phyloP scores from a whole-genome alignment of 148 eudicot species.

The Rhododendron henanense region DNA sequence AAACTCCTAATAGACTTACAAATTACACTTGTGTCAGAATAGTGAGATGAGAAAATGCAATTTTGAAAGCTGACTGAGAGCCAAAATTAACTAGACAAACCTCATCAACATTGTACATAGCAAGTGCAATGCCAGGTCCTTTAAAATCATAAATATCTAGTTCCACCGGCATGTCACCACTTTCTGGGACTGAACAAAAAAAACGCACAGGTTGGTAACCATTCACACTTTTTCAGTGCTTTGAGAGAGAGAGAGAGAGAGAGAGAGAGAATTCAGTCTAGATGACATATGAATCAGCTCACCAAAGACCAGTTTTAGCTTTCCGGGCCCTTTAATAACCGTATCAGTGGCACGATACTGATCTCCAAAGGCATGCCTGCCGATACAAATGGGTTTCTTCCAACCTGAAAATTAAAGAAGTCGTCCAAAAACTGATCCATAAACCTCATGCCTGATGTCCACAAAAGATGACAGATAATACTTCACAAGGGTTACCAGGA shows the following conservation, averaged over 20 bases:
- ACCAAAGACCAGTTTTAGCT: conserved; percentile 77
- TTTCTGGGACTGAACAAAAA: conserved; percentile 45
- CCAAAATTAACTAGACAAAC: conserved; percentile 22
- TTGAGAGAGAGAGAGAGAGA: neutral
- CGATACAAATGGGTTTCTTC: conserved; percentile 70
- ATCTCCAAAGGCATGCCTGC: conserved; percentile 82
- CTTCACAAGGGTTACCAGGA: conserved; percentile 36
- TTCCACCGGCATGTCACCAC: conserved; percentile 52
- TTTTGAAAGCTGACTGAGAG: neutral
- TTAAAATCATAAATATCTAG: conserved; percentile 64
- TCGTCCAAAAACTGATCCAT: neutral
- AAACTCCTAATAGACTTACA: conserved; percentile 65
- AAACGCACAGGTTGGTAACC: neutral
- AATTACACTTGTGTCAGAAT: conserved; percentile 13
- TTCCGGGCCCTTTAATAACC: conserved; percentile 60
- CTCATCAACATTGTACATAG: conserved; percentile 82
- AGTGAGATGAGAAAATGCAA: conserved; percentile 5
- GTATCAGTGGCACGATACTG: conserved; percentile 76
- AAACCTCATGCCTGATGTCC: neutral
- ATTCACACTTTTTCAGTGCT: neutral
- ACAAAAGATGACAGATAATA: neutral
- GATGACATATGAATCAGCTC: conserved; percentile 9
- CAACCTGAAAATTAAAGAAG: conserved; percentile 41
- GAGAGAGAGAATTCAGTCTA: neutral
- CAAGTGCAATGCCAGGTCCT: conserved; percentile 74